Conservation (phyloP, 805 yeast species). For the Candida peoriensis region DNA sequence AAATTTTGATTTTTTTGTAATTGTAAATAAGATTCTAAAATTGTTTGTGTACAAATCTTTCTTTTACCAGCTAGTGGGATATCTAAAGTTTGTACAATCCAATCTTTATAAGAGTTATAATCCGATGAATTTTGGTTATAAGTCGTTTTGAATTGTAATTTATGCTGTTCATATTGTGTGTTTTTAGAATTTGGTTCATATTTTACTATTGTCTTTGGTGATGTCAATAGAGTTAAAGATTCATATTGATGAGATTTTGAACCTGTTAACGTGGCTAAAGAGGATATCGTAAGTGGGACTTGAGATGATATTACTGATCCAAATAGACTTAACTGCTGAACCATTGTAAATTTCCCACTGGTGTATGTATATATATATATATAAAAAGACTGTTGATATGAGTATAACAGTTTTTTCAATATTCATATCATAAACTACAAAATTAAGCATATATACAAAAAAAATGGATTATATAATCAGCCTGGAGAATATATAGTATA, state of each 20-base stretch:
- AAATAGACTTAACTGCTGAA: conserved; percentile 23
- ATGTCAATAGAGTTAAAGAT: conserved; percentile 14
- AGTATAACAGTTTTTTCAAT: too few relatives aligned
- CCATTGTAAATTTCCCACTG: too few relatives aligned
- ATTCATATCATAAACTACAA: too few relatives aligned
- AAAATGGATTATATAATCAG: background rate
- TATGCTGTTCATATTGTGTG: conserved; percentile 23
- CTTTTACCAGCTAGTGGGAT: conserved; percentile 73
- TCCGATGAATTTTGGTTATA: conserved; percentile 4
- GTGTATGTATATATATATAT: too few relatives aligned
- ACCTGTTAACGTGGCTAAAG: conserved; percentile 22
- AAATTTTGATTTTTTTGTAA: conserved; percentile 30
- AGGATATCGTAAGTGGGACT: conserved; percentile 14
- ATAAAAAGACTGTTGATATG: too few relatives aligned
- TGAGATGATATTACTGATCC: conserved; percentile 14
- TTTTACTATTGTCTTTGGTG: conserved; percentile 21
- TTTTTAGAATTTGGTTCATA: conserved; percentile 25
- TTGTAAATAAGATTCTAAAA: conserved; percentile 45
- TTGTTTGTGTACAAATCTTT: conserved; percentile 59
- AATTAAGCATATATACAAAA: background rate
- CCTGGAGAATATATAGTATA: background rate
- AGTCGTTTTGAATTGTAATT: conserved; percentile 17
- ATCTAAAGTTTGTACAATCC: conserved; percentile 66
- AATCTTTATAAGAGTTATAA: conserved; percentile 23
- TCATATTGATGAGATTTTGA: conserved; percentile 9